Percentiles rank a stretch among this genome's conserved stretches.
Evolutionary conservation across 2,329 filamentous ascomycete species (phyloP).

Genomic region (Penicillium sp.): DNA sequence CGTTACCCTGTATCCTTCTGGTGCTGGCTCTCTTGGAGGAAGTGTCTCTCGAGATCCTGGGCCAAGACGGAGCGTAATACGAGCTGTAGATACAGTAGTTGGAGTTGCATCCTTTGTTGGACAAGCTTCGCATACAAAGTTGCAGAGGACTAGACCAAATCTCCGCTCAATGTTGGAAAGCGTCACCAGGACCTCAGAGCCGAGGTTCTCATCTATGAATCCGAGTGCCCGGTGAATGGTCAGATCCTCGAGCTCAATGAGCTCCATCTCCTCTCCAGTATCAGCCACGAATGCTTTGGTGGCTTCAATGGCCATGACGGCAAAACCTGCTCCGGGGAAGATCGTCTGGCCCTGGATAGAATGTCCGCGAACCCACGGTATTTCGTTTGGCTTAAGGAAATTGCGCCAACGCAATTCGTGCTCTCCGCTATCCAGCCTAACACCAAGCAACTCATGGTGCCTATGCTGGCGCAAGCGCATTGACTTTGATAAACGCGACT

Average conservation of each 20-base stretch:
- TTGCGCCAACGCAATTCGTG: conserved; percentile 27
- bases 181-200: not conserved
- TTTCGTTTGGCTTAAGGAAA: conserved; percentile 24
- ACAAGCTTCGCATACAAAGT: too few species aligned
- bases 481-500: conserved; percentile 17
- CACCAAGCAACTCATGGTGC: conserved; percentile 12
- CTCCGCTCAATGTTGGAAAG: not conserved
- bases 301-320: conserved; percentile 26
- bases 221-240: not conserved
- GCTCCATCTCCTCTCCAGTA: not conserved
- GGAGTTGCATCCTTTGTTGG: conserved; percentile 3
- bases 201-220: not conserved
- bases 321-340: conserved; percentile 29
- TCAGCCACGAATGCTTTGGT: not conserved
- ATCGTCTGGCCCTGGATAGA: conserved; percentile 28
- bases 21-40: not conserved
- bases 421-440: conserved; percentile 18
- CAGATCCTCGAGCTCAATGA: not conserved
- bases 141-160: not conserved
- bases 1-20: not conserved
- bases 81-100: not conserved
- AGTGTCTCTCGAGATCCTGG: not conserved
- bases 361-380: conserved; percentile 33
- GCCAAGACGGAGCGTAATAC: not conserved
- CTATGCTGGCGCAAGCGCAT: not conserved